These are phyloP conservation scores for Penicillium corylophilum DNA, from an alignment of 2,329 filamentous ascomycete species.

Conservation along the genomic window DNA sequence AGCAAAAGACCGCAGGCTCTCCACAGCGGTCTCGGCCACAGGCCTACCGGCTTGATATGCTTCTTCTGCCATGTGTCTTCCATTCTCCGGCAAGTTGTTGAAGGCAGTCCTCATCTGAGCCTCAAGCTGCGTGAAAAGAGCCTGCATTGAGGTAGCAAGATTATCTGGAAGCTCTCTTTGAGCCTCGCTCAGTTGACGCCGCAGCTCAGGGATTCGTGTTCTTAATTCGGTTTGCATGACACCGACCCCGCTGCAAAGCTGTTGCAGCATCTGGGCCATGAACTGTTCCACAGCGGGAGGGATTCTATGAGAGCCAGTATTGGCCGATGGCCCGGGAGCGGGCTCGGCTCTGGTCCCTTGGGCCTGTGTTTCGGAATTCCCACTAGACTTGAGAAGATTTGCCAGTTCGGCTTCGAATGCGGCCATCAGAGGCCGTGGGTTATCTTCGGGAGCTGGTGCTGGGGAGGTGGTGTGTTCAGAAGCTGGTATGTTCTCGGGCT, in stretches of 20 bases:
- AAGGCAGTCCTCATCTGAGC: slow-evolving; percentile 38
- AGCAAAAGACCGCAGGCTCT: slow-evolving; percentile 41
- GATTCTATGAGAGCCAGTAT: slow-evolving; percentile 12
- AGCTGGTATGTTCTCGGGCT: slow-evolving; percentile 14
- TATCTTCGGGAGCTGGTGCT: slow-evolving; percentile 16
- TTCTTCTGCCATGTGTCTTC: slow-evolving; percentile 36
- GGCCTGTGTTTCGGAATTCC: background rate
- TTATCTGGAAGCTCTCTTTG: slow-evolving; percentile 38
- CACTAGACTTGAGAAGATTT: slow-evolving; percentile 30
- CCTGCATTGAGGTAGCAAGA: slow-evolving; percentile 36
- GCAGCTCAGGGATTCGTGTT: slow-evolving; percentile 38
- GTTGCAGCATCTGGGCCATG: slow-evolving; percentile 31
- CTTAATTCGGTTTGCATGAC: slow-evolving; percentile 37
- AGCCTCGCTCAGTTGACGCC: slow-evolving; percentile 36
- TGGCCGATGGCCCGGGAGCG: background rate
- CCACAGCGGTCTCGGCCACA: slow-evolving; percentile 37
- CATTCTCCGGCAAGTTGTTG: slow-evolving; percentile 37
- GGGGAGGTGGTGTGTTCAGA: slow-evolving; percentile 1
- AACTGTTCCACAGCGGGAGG: slow-evolving; percentile 33
- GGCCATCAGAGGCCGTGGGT: slow-evolving; percentile 35
- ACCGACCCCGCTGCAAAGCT: slow-evolving; percentile 36
- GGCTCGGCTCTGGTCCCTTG: background rate
- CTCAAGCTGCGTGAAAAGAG: slow-evolving; percentile 37
- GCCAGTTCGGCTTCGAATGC: slow-evolving; percentile 43
- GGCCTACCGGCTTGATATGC: slow-evolving; percentile 38